These are phyloP conservation scores for Volvox reticuliferus DNA, from an alignment of 139 green algal genomes.

Conservation along the genomic window DNA sequence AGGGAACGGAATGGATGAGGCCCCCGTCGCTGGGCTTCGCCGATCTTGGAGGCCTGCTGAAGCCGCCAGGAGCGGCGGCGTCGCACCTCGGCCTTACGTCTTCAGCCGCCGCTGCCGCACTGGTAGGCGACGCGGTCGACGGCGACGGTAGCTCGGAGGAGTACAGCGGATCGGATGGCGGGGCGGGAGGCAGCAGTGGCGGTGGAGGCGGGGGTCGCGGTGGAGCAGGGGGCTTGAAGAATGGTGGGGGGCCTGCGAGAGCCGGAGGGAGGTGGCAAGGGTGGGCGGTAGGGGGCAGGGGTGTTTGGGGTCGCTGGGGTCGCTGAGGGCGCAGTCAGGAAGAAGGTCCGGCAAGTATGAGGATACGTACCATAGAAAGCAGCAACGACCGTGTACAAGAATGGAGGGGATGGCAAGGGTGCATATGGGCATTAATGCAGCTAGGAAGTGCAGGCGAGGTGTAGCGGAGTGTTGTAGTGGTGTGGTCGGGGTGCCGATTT, in stretches of 20 bases:
- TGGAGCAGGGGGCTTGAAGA: not conserved
- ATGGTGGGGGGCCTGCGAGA: not conserved
- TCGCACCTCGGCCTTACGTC: not conserved
- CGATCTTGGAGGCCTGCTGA: slow-evolving; percentile 22
- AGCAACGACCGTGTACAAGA: too few relatives aligned
- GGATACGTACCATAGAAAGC: too few relatives aligned
- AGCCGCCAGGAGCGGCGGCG: not conserved
- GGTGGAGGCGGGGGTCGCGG: not conserved
- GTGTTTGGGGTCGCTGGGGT: not conserved
- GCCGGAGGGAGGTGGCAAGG: too few relatives aligned
- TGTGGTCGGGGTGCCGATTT: too few relatives aligned
- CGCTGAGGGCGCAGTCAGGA: not conserved
- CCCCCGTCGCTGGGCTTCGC: not conserved
- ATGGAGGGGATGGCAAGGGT: too few relatives aligned
- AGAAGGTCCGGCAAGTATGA: too few relatives aligned
- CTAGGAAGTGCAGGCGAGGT: too few relatives aligned
- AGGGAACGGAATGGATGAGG: not conserved
- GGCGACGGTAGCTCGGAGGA: not conserved
- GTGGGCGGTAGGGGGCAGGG: too few relatives aligned
- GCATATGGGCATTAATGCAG: too few relatives aligned
- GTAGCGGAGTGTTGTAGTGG: too few relatives aligned
- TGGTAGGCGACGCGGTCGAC: not conserved
- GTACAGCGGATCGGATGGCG: not conserved
- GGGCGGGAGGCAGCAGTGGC: not conserved
- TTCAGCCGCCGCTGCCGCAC: not conserved